Conservation (phyloP, 2,329 filamentous ascomycete genomes). For the Penicillium oxalicum region DNA sequence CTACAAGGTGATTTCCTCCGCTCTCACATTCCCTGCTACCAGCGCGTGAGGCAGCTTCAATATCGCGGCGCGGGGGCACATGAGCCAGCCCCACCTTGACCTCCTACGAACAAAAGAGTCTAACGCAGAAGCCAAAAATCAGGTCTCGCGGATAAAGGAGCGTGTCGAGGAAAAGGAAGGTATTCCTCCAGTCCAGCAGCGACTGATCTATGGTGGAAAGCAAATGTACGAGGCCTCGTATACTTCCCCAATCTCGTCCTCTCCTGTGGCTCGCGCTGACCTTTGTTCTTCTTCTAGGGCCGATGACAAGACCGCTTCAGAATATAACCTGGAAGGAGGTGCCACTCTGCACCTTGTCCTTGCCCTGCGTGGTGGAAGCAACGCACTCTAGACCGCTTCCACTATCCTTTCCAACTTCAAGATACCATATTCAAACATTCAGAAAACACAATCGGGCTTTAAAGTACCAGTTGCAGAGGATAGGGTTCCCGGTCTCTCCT, state of each 20-base stretch:
- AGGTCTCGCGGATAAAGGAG: conserved; percentile 97
- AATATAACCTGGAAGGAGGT: conserved; percentile 86
- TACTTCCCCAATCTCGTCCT: conserved; percentile 8
- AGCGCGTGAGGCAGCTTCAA: background rate
- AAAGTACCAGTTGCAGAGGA: background rate
- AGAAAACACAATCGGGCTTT: conserved; percentile 2
- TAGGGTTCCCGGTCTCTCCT: too few species aligned
- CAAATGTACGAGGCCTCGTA: conserved; percentile 65
- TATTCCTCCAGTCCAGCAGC: conserved; percentile 93
- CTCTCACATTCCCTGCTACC: background rate
- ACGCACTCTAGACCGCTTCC: conserved; percentile 5
- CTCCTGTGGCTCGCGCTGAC: background rate
- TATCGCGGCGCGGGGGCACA: background rate
- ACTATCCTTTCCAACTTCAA: conserved; percentile 6
- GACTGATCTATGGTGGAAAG: conserved; percentile 93
- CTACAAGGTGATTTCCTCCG: conserved; percentile 65
- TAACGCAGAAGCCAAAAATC: conserved; percentile 2
- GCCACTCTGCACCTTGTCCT: conserved; percentile 93
- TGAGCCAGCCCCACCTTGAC: background rate
- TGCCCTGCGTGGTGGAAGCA: conserved; percentile 72
- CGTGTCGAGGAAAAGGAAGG: conserved; percentile 99
- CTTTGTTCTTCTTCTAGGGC: conserved; percentile 52
- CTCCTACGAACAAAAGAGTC: background rate
- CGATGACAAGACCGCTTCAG: conserved; percentile 86
- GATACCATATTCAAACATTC: conserved; percentile 8